Conservation (phyloP, 306 rosid species). For the Gillenia trifoliata region DNA sequence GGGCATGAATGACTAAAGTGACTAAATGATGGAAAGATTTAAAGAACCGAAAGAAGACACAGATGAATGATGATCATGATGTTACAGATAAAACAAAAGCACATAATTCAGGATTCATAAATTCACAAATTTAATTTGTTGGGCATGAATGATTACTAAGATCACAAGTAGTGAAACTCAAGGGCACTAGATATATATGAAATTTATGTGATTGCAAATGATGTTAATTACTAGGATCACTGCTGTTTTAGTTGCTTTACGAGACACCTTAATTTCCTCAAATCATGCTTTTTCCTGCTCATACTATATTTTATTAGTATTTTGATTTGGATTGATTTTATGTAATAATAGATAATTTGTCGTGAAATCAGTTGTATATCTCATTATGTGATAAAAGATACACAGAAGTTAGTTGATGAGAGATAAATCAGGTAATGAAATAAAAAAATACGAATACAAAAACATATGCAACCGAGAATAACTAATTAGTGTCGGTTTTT, state of each 20-base stretch:
- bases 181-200: not conserved
- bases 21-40: not conserved
- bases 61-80: not conserved
- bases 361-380: too few relatives aligned
- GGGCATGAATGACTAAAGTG: constrained; percentile 6
- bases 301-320: not conserved
- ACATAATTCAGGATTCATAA: not conserved
- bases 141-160: not conserved
- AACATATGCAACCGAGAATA: not conserved
- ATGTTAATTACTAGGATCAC: not conserved
- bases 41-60: constrained; percentile 12
- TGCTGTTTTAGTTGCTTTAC: not conserved
- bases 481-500: not conserved
- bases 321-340: not conserved
- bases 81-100: not conserved
- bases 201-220: constrained; percentile 1
- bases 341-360: too few relatives aligned
- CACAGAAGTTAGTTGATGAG: too few relatives aligned
- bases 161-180: not conserved
- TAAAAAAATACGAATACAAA: too few relatives aligned
- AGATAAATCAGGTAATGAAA: too few relatives aligned
- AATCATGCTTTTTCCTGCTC: not conserved
- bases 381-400: too few relatives aligned
- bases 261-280: not conserved
- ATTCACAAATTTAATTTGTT: not conserved